A percentile compares a stretch with the other conserved stretches of the same genome.
Evolutionary conservation across 306 rosid genomes (phyloP).

Genomic region (Biancaea sappan): DNA sequence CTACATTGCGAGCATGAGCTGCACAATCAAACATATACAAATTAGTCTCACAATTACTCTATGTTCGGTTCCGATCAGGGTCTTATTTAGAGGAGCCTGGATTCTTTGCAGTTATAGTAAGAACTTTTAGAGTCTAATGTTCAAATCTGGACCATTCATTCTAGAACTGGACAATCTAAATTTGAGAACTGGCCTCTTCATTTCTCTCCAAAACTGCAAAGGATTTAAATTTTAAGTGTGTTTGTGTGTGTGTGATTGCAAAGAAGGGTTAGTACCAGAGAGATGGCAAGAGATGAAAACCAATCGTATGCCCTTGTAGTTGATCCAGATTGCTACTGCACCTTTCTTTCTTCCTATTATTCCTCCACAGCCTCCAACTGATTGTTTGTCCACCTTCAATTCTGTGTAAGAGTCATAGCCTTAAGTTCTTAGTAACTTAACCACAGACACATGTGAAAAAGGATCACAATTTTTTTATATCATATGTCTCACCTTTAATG

Average conservation of each 20-base stretch:
- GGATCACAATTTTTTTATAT: not conserved
- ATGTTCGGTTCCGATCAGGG: too few species aligned
- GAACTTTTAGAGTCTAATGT: too few species aligned
- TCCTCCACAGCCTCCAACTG: constrained; percentile 72
- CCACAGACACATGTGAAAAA: not conserved
- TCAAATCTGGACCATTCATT: too few species aligned
- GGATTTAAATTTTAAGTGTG: too few species aligned
- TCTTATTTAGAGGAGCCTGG: too few species aligned
- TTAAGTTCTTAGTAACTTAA: not conserved
- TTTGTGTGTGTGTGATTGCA: not conserved
- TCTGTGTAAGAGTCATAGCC: constrained; percentile 34
- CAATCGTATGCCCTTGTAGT: constrained; percentile 65
- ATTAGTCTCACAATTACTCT: too few species aligned
- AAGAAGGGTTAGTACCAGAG: constrained; percentile 55
- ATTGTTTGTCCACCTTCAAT: constrained; percentile 55
- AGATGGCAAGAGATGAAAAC: constrained; percentile 80
- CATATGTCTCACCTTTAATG: constrained; percentile 46
- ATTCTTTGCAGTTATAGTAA: too few species aligned
- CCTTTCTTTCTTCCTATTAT: constrained; percentile 80
- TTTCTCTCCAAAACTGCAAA: too few species aligned
- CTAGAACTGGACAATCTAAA: too few species aligned
- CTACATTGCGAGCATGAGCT: constrained; percentile 74
- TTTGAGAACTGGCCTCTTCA: too few species aligned
- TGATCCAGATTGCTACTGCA: constrained; percentile 66
- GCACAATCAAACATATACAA: not conserved